Percentiles rank a stretch among this genome's conserved stretches.
Evolutionary conservation across 352 stramenopile species (phyloP).

Genomic region (Globisporangium paroecandrum): DNA sequence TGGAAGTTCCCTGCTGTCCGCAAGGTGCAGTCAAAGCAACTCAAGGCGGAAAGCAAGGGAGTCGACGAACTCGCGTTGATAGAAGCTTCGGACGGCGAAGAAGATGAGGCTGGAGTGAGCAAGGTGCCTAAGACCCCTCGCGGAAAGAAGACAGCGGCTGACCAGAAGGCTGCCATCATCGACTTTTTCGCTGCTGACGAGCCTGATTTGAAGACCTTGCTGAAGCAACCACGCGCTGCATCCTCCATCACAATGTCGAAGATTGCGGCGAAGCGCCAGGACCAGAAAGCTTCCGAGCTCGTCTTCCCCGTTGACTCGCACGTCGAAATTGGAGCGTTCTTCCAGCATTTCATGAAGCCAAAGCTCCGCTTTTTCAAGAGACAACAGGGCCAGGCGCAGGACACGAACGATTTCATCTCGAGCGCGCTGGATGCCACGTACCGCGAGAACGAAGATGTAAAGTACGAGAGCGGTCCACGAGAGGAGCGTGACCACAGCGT

Average conservation of each 20-base stretch:
- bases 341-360: conserved; percentile 79
- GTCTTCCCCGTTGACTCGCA: conserved; percentile 78
- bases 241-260: conserved; percentile 43
- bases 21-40: conserved; percentile 41
- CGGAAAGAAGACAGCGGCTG: conserved; percentile 18
- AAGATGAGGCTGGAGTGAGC: conserved; percentile 24
- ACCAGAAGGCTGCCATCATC: conserved; percentile 46
- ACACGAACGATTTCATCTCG: conserved; percentile 18
- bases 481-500: conserved; percentile 8
- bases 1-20: conserved; percentile 68
- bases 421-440: conserved; percentile 19
- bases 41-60: conserved; percentile 20
- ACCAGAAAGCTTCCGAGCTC: conserved; percentile 54
- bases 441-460: conserved; percentile 20
- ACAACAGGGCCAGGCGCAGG: conserved; percentile 9
- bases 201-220: conserved; percentile 38
- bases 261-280: conserved; percentile 45
- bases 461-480: neutral
- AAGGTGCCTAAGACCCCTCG: conserved; percentile 25
- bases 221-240: conserved; percentile 40
- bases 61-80: conserved; percentile 28
- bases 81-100: conserved; percentile 26
- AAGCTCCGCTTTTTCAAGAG: conserved; percentile 60
- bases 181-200: conserved; percentile 54
- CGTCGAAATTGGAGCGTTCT: conserved; percentile 64